These are phyloP conservation scores for Alternaria atra DNA, from an alignment of 2,329 filamentous ascomycete genomes.

Conservation along the genomic window DNA sequence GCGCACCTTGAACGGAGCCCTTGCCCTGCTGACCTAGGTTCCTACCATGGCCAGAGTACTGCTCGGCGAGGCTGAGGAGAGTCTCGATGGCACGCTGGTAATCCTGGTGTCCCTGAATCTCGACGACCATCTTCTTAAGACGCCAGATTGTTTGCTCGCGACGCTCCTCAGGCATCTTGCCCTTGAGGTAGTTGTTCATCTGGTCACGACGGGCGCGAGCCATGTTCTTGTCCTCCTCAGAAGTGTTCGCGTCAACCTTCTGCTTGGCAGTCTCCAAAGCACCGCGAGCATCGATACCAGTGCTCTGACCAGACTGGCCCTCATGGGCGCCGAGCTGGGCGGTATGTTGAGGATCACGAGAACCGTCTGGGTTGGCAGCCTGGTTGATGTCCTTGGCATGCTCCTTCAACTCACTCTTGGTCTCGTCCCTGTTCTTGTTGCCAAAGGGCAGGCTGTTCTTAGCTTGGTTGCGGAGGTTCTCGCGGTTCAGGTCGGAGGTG, in stretches of 20 bases:
- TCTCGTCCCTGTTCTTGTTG: conserved; percentile 66
- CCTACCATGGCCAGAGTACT: conserved; percentile 80
- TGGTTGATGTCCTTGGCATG: conserved; percentile 66
- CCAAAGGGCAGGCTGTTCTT: conserved; percentile 65
- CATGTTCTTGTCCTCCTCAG: conserved; percentile 65
- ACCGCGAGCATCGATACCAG: conserved; percentile 63
- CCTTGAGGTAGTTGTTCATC: conserved; percentile 77
- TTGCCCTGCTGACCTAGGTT: conserved; percentile 70
- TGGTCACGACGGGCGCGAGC: conserved; percentile 56
- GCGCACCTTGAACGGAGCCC: conserved; percentile 76
- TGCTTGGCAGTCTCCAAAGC: conserved; percentile 63
- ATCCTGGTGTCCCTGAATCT: conserved; percentile 94
- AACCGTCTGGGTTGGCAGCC: conserved; percentile 64
- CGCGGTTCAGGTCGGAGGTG: conserved; percentile 76
- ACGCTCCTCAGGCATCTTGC: conserved; percentile 91
- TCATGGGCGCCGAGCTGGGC: conserved; percentile 62
- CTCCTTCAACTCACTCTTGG: conserved; percentile 58
- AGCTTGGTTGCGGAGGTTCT: conserved; percentile 73
- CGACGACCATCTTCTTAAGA: conserved; percentile 96
- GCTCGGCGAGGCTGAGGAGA: conserved; percentile 82
- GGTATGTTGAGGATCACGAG: conserved; percentile 63
- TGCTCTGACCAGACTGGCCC: conserved; percentile 56
- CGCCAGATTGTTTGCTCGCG: conserved; percentile 92
- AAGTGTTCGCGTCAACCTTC: conserved; percentile 68
- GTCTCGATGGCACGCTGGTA: conserved; percentile 93